Evolutionary conservation across 306 rosid genomes (phyloP).

Genomic region (Luffa aegyptiaca): DNA sequence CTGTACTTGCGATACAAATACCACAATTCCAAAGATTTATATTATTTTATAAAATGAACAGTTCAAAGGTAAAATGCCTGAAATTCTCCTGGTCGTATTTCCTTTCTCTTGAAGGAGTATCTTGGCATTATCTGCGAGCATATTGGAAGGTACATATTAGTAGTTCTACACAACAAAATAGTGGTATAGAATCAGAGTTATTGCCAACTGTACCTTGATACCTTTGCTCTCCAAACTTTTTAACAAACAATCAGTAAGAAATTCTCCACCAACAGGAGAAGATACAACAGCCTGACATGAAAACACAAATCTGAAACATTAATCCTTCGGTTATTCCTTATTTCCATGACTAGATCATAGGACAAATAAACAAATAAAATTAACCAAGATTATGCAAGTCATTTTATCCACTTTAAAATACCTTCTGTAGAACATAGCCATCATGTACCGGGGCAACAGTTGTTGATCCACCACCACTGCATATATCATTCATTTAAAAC

Average conservation of each 20-base stretch:
- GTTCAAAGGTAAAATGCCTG: constrained; percentile 46
- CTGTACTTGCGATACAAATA: background rate
- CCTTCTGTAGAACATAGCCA: constrained; percentile 98
- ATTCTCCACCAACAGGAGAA: constrained; percentile 93
- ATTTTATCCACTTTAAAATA: constrained; percentile 11
- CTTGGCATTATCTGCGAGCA: constrained; percentile 70
- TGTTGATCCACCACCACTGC: constrained; percentile 96
- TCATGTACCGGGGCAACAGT: constrained; percentile 97
- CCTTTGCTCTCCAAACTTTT: constrained; percentile 99
- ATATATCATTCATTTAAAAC: background rate
- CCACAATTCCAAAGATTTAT: background rate
- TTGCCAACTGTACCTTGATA: constrained; percentile 44
- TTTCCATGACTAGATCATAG: background rate
- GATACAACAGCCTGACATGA: constrained; percentile 72
- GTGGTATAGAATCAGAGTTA: background rate
- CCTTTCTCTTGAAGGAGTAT: constrained; percentile 89
- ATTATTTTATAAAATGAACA: background rate
- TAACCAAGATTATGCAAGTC: background rate
- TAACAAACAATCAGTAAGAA: constrained; percentile 87
- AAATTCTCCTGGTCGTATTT: constrained; percentile 90
- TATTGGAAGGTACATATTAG: background rate
- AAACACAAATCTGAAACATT: constrained; percentile 3
- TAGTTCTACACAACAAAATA: background rate
- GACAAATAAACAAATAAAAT: background rate
- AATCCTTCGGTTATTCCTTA: background rate